phyloP scores from a whole-genome alignment of 2,329 filamentous ascomycete species.

The Magnaporthales sp. region DNA sequence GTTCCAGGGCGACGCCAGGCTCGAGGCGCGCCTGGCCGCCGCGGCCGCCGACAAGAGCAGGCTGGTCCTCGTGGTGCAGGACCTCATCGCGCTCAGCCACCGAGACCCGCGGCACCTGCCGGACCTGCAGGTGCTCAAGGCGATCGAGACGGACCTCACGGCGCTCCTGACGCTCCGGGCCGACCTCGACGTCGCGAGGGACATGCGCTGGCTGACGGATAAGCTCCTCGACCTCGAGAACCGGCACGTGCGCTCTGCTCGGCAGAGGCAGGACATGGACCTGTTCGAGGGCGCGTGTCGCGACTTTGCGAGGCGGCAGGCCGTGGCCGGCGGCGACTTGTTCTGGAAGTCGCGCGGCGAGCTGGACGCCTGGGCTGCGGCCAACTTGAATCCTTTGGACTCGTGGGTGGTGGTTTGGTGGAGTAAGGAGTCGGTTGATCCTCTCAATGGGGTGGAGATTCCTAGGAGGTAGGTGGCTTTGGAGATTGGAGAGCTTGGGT shows the following conservation, averaged over 20 bases:
- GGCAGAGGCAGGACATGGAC: neutral
- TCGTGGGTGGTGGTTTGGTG: neutral
- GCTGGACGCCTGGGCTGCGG: neutral
- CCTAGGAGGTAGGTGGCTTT: neutral
- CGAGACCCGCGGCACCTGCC: neutral
- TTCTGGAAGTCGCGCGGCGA: neutral
- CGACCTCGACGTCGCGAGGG: neutral
- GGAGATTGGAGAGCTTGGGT: neutral
- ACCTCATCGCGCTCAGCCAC: neutral
- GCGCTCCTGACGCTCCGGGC: neutral
- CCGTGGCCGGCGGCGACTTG: neutral
- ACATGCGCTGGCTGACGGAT: neutral
- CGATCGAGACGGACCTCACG: neutral
- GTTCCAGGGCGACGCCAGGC: neutral
- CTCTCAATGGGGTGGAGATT: neutral
- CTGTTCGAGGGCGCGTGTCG: neutral
- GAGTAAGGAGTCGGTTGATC: neutral
- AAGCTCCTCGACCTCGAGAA: neutral
- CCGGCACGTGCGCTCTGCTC: neutral
- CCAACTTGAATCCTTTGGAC: neutral
- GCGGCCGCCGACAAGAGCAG: neutral
- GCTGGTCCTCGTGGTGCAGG: neutral
- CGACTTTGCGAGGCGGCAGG: neutral
- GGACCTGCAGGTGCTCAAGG: neutral
- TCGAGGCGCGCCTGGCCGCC: neutral